Base-by-base conservation (phyloP, 805 yeast species). In the Saccharomycopsis sp. region DNA sequence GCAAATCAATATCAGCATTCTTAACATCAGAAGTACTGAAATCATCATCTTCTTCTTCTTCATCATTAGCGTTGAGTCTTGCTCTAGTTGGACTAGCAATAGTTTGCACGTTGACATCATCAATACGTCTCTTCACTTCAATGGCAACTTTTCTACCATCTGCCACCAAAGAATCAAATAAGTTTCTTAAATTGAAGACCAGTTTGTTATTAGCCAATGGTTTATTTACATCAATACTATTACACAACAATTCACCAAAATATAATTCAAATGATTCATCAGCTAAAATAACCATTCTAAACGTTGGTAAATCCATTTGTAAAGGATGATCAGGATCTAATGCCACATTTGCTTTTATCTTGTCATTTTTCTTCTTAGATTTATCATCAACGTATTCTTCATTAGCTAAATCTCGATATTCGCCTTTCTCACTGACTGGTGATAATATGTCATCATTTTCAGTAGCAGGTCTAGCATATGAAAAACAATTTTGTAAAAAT, bases 91-190 rank as follows among this genome's bases (percentile, higher is more conserved):
- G 45, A 19, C 17, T 11, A 39, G 17, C 27, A 6, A 8, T 16
- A 16, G n/a, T 13, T 8, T 14, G 17, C 19, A 16, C 27, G 35
- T 31, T 31, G 11, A 14, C 79, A 13, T 81, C 77, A 59, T 88
- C 96, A 74, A 87, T 88, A 52, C 95, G 79, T 53, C 83, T 80
- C 53, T 90, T 79, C 3, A 93, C 94, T 57, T 87, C 89, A 43
- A 75, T 79, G 1, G 97, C 97, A 11, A 90, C 95, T 45, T 90
- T 77, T 59, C 86, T 72, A 4, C 97, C 97, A 64, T 93, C 97
- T 0, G 94, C 93, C 49, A 90, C 72, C 47, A 93, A 71, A 8
- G 93, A 90, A 60, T 87, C 95, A 64, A 90, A 85, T 77, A 93
- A 82, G 45, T 85, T 90, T 45, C 96, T 72, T 47, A 93, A 64